phyloP scores from a whole-genome alignment of 495 filamentous ascomycete species.

The Penicillium pulvis region DNA sequence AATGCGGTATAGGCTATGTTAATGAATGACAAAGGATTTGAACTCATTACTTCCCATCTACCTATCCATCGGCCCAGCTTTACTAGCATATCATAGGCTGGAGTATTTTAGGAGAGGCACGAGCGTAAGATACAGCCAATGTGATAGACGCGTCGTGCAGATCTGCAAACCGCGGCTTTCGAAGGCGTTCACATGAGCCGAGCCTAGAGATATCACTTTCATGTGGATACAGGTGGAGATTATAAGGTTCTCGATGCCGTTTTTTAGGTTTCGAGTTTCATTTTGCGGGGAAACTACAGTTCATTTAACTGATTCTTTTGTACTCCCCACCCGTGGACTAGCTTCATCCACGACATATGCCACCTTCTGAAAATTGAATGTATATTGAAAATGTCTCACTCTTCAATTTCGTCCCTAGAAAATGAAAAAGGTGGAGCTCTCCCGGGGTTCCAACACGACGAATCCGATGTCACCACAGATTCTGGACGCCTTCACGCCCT shows the following conservation, averaged over 20 bases:
- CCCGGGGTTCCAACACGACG: constrained; percentile 4
- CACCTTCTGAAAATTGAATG: background rate
- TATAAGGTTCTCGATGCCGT: background rate
- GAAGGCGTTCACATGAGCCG: background rate
- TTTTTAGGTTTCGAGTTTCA: background rate
- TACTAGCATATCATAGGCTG: no score
- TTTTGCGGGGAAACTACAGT: background rate
- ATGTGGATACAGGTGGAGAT: background rate
- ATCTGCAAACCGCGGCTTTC: background rate
- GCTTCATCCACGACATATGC: background rate
- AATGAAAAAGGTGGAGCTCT: constrained; percentile 25
- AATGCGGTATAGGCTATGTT: background rate
- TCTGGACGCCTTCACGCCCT: constrained; percentile 33
- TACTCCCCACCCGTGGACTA: background rate
- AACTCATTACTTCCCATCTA: background rate
- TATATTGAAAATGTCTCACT: constrained; percentile 13
- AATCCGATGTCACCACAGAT: constrained; percentile 14
- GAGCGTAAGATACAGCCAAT: background rate
- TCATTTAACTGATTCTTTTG: background rate
- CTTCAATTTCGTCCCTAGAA: constrained; percentile 13
- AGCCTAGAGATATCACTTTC: background rate
- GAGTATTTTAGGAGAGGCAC: background rate
- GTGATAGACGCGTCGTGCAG: background rate
- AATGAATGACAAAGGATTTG: background rate
- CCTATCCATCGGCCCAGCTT: background rate